Evolutionary conservation across 2,329 filamentous ascomycete species (phyloP), one percentile per base, ranked within the genome.

Genomic region (Pseudogymnoascus sp.): DNA sequence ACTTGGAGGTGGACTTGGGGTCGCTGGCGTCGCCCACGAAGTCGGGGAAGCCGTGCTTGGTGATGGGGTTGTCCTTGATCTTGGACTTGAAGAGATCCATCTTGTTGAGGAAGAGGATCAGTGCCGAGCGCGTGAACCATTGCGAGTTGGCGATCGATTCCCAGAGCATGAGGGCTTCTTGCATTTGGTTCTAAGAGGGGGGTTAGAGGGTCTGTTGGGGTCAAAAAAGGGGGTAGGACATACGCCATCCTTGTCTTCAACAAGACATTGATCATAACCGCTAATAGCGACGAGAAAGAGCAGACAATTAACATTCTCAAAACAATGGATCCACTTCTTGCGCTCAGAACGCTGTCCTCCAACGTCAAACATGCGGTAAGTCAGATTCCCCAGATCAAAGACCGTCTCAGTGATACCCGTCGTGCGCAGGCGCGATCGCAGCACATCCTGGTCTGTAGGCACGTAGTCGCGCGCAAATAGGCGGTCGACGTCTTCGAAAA

Each of bases 341-440:
- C 87, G 83, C 75, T 90, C 87, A 10, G 87, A 90, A 68, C 87
- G 79, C 74, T 90, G 87, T 69, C 87, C 87, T 74, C 87, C 87
- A 61, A 90, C 87, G 71, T 90, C 87, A 76, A 90, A 89, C 87
- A 97, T 97, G 71, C 92, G 89, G 78, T 97, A 97, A 67, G 92
- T 96, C 71, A 97, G 83, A 72, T 93, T 88, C 66, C 92, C 92
- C 13, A 96, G 83, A 75, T 96, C 91, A 76, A 97, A 97, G 67
- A 93, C 84, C 2, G 93, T 96, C 76, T 97, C 93, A 61, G 91
- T 97, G 71, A 97, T 97, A 70, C 93, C 93, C 2, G 95, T 97
- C 17, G 93, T 97, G 71, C 92, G 85, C 75, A 97, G 78, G 74
- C 93, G 85, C 62, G 93, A 95, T 69, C 93, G 90, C 62, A 97